These are phyloP conservation scores for Emmonsiellopsis sp. DNA, from an alignment of 2,329 filamentous ascomycete species.

Conservation along the genomic window DNA sequence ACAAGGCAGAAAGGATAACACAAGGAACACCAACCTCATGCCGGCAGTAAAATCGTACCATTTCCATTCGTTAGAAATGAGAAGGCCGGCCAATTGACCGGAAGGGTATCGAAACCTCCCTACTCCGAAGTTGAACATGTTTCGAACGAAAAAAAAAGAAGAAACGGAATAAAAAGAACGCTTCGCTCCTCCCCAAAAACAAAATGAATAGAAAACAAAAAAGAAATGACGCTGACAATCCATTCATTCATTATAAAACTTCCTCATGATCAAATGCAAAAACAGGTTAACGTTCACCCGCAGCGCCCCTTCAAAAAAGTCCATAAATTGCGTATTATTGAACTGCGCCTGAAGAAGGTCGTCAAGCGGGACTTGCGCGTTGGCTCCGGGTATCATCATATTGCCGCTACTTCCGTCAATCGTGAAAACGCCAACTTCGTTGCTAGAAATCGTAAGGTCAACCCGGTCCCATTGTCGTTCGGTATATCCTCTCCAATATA, in stretches of 20 bases:
- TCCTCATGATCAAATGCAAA: slow-evolving; percentile 95
- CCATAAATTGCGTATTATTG: slow-evolving; percentile 93
- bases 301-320: slow-evolving; percentile 78
- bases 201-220: neutral
- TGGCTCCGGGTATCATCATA: slow-evolving; percentile 93
- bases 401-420: slow-evolving; percentile 84
- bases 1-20: neutral
- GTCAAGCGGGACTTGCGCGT: slow-evolving; percentile 79
- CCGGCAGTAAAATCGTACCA: neutral
- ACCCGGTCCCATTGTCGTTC: slow-evolving; percentile 84
- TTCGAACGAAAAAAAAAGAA: neutral
- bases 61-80: too few relatives aligned
- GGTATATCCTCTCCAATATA: slow-evolving; percentile 77
- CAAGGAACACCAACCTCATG: neutral
- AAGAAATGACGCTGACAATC: neutral
- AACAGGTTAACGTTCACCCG: slow-evolving; percentile 94
- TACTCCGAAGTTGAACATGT: too few relatives aligned
- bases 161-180: neutral
- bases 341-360: slow-evolving; percentile 94
- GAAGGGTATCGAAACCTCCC: too few relatives aligned
- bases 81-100: too few relatives aligned
- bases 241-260: slow-evolving; percentile 62
- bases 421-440: slow-evolving; percentile 88
- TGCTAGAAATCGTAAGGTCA: slow-evolving; percentile 88
- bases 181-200: too few relatives aligned